Percentiles rank a stretch among this genome's conserved stretches.
Conservation (phyloP, 371 early-diverging fungal genomes). For the Apophysomyces variabilis region DNA sequence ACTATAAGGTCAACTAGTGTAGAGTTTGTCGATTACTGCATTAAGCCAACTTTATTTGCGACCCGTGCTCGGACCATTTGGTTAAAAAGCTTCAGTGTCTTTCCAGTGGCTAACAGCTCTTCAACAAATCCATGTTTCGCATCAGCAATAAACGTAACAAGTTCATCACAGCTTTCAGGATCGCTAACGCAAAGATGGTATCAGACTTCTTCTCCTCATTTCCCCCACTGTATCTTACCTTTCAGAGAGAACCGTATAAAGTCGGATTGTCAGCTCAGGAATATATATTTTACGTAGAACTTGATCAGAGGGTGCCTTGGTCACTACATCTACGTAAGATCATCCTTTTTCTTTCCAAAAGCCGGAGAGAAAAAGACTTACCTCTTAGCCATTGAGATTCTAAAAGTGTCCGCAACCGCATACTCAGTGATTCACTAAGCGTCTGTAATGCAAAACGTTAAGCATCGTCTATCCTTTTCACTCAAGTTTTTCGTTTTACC, state of each 20-base stretch:
- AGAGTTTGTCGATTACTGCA: too few species aligned
- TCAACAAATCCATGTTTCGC: too few species aligned
- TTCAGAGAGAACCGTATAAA: neutral
- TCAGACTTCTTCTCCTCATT: too few species aligned
- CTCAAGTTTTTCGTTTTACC: neutral
- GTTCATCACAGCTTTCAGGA: neutral
- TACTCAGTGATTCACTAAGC: neutral
- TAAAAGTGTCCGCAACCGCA: neutral
- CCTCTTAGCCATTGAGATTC: conserved; percentile 2
- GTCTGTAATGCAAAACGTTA: neutral
- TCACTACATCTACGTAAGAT: neutral
- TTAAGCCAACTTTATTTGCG: too few species aligned
- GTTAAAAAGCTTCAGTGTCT: too few species aligned
- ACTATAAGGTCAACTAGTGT: too few species aligned
- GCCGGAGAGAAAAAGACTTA: neutral
- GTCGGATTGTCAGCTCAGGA: conserved; percentile 3
- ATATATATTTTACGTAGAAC: neutral
- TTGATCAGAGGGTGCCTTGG: neutral
- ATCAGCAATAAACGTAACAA: neutral
- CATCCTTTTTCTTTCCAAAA: neutral
- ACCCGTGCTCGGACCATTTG: too few species aligned
- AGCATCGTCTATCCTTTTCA: neutral
- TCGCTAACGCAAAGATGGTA: neutral
- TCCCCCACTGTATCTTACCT: neutral
- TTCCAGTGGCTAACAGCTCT: too few species aligned